Percentiles rank a stretch among this genome's conserved stretches.
phyloP scores from a whole-genome alignment of 1,139 yeast species.

The Yamadazyma diddensiae region DNA sequence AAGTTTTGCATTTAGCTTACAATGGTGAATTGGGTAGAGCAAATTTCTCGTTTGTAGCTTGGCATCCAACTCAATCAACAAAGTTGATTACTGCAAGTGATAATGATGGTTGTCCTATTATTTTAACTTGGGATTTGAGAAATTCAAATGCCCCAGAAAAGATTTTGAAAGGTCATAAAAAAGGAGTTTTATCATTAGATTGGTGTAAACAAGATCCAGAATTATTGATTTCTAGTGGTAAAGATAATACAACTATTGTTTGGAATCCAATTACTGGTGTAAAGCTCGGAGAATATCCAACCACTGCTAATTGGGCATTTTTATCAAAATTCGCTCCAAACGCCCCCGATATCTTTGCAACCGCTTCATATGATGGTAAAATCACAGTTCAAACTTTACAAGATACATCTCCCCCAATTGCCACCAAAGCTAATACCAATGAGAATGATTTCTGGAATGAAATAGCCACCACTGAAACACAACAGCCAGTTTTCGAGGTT shows the following conservation, averaged over 20 bases:
- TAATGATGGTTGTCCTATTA: conserved; percentile 74
- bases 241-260: conserved; percentile 80
- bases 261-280: conserved; percentile 85
- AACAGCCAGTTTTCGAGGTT: conserved; percentile 63
- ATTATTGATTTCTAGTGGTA: conserved; percentile 82
- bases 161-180: conserved; percentile 74
- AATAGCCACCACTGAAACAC: conserved; percentile 69
- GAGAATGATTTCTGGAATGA: conserved; percentile 85
- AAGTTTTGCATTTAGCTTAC: conserved; percentile 79
- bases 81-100: conserved; percentile 85
- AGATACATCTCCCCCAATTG: conserved; percentile 63
- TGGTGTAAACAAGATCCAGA: conserved; percentile 89
- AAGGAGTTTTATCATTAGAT: conserved; percentile 85
- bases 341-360: conserved; percentile 88
- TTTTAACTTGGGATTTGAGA: conserved; percentile 91
- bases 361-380: conserved; percentile 91
- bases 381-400: conserved; percentile 82
- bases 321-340: conserved; percentile 82
- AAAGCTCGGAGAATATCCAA: conserved; percentile 82
- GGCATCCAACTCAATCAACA: conserved; percentile 89
- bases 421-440: conserved; percentile 43
- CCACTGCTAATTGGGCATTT: conserved; percentile 93
- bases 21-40: conserved; percentile 55
- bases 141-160: conserved; percentile 87
- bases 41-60: conserved; percentile 65